These are phyloP conservation scores for Hippophae tibetana DNA, from an alignment of 306 rosid species.

Conservation along the genomic window DNA sequence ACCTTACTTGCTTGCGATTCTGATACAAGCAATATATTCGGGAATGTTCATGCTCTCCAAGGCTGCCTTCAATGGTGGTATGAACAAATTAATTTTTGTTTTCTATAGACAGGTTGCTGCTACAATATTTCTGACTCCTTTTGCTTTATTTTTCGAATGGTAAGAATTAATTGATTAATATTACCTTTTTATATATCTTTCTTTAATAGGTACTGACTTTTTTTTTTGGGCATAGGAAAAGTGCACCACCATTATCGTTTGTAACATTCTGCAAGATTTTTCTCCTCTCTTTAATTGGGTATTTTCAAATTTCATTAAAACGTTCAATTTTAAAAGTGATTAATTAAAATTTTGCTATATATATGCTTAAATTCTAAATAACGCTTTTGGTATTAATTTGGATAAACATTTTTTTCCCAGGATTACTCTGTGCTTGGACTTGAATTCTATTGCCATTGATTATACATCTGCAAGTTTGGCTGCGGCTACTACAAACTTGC, in stretches of 20 bases:
- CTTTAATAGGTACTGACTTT: too few relatives aligned
- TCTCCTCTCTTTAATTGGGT: conserved; percentile 65
- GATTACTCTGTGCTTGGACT: conserved; percentile 47
- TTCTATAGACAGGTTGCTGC: conserved; percentile 70
- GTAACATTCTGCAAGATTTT: conserved; percentile 59
- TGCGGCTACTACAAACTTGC: conserved; percentile 66
- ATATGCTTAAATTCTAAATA: neutral
- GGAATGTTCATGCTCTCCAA: conserved; percentile 57
- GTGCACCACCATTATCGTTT: conserved; percentile 47
- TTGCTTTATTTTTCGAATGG: conserved; percentile 56
- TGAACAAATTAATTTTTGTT: conserved; percentile 62
- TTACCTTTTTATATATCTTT: neutral
- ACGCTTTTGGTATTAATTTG: neutral
- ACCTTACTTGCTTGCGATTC: conserved; percentile 31
- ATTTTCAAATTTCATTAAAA: neutral
- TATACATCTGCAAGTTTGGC: conserved; percentile 76
- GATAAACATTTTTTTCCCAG: conserved; percentile 17
- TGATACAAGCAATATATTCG: conserved; percentile 55
- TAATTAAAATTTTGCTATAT: too few relatives aligned
- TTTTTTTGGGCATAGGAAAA: conserved; percentile 30
- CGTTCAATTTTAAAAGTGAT: too few relatives aligned
- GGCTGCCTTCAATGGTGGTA: conserved; percentile 73
- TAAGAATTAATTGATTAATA: conserved; percentile 1
- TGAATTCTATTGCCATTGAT: conserved; percentile 45
- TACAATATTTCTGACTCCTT: conserved; percentile 42